Percentiles rank a stretch among this genome's conserved stretches.
These are phyloP conservation scores for Zygotorulaspora chibaensis DNA, from an alignment of 805 yeast species.

Conservation along the genomic window DNA sequence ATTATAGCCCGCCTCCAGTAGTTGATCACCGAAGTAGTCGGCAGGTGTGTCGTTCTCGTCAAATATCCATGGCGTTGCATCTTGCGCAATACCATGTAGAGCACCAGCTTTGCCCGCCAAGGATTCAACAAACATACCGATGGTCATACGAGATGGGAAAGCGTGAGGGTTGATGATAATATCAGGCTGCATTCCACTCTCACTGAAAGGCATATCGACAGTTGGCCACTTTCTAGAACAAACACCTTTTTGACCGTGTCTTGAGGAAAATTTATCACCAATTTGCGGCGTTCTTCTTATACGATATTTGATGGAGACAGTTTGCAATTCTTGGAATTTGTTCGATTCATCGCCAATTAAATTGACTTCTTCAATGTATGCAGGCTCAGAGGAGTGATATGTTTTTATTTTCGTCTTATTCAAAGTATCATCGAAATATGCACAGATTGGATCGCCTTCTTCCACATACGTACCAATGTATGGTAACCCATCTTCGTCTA, in stretches of 20 bases:
- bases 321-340: constrained; percentile 72
- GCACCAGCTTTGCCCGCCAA: constrained; percentile 99
- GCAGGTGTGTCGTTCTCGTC: constrained; percentile 93
- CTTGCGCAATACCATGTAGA: constrained; percentile 94
- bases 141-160: constrained; percentile 99
- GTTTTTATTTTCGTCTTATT: constrained; percentile 91
- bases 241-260: constrained; percentile 98
- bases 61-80: constrained; percentile 94
- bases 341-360: constrained; percentile 74
- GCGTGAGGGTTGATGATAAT: constrained; percentile 98
- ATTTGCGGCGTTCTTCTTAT: constrained; percentile 88
- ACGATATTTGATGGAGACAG: constrained; percentile 82
- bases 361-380: constrained; percentile 92
- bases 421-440: constrained; percentile 83
- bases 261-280: constrained; percentile 96
- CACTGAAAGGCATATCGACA: constrained; percentile 94
- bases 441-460: constrained; percentile 95
- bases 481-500: constrained; percentile 93
- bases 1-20: constrained; percentile 82
- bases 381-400: constrained; percentile 92
- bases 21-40: constrained; percentile 94
- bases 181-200: constrained; percentile 95
- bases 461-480: constrained; percentile 79
- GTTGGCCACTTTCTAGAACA: constrained; percentile 98
- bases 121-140: constrained; percentile 98